These are phyloP conservation scores for Baorangia bicolor DNA, from an alignment of 768 basidiomycete genomes.

Conservation along the genomic window DNA sequence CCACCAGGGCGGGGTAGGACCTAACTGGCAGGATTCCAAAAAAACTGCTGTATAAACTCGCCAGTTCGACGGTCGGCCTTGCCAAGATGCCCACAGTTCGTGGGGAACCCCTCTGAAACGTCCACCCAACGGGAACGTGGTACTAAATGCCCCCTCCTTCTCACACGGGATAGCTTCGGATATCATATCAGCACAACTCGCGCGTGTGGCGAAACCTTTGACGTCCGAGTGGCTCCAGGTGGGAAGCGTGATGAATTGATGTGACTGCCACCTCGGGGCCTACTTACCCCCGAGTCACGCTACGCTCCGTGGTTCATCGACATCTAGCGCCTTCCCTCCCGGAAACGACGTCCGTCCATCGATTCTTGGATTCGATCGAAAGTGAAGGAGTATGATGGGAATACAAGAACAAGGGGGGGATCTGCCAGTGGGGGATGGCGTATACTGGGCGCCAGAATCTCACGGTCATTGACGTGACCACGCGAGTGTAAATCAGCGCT, in stretches of 20 bases:
- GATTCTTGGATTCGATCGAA: neutral
- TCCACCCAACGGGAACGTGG: neutral
- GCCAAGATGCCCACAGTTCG: neutral
- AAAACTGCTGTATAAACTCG: neutral
- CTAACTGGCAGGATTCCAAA: neutral
- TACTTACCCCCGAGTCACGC: neutral
- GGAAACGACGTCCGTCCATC: neutral
- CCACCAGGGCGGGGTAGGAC: neutral
- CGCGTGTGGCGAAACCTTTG: neutral
- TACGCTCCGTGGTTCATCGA: neutral
- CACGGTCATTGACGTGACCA: constrained; percentile 4
- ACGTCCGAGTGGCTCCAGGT: neutral
- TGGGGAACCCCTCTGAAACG: neutral
- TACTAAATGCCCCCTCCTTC: neutral
- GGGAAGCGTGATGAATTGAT: neutral
- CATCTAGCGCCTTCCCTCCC: neutral
- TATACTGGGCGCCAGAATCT: neutral
- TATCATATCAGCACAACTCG: neutral
- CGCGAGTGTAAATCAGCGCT: constrained; percentile 13
- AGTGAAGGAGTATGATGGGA: neutral
- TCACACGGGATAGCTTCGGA: too few relatives aligned
- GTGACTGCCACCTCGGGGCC: neutral
- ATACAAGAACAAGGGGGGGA: neutral
- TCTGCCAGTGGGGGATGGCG: neutral
- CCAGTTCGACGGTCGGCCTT: neutral